Conservation (phyloP, 2,329 filamentous ascomycete genomes). For the Fusarium veterinarium region DNA sequence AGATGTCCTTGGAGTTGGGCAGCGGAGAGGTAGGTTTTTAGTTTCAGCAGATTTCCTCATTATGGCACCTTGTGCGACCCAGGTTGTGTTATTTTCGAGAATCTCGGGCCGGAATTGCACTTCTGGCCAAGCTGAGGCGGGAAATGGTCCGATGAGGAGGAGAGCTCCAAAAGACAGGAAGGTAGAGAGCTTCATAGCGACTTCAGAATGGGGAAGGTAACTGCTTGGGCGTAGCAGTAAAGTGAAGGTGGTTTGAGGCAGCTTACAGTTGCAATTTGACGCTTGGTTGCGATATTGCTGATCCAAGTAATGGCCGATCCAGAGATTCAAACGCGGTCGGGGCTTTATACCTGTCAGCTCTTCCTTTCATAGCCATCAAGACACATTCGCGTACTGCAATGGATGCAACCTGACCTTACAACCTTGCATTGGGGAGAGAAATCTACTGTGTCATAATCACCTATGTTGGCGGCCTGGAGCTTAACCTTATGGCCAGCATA, state of each 20-base stretch:
- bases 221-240: no score
- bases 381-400: no score
- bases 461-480: not conserved
- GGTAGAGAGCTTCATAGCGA: not conserved
- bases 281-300: not conserved
- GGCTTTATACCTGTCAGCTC: not conserved
- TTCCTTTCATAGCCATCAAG: no score
- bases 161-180: not conserved
- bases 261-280: not conserved
- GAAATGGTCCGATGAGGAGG: not conserved
- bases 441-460: fast-evolving
- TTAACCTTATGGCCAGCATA: not conserved
- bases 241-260: not conserved
- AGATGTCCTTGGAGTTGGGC: not conserved
- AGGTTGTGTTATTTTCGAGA: constrained; percentile 11
- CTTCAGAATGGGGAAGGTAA: fast-evolving
- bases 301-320: not conserved
- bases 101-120: not conserved
- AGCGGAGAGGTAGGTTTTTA: not conserved
- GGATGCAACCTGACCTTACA: fast-evolving
- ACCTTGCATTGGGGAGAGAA: fast-evolving
- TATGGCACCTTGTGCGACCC: not conserved
- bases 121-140: not conserved
- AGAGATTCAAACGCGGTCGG: not conserved
- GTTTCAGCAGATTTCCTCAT: fast-evolving